Evolutionary conservation across 768 basidiomycete genomes (phyloP).

Genomic region (Collybia mongolica): DNA sequence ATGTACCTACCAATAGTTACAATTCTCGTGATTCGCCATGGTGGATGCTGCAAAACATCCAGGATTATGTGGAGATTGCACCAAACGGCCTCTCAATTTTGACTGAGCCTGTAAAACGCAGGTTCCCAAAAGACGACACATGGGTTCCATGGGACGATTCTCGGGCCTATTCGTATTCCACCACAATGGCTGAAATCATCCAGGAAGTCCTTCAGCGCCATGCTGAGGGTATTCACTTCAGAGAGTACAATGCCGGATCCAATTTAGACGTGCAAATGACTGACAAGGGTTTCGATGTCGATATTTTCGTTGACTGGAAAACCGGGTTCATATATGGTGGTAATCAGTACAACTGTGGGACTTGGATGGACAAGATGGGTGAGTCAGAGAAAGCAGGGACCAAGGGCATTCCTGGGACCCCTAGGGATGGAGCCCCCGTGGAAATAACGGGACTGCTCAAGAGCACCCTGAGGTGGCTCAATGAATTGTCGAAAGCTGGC

Average conservation of each 20-base stretch:
- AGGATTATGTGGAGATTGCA: constrained; percentile 83
- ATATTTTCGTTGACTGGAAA: constrained; percentile 93
- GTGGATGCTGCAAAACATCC: constrained; percentile 99
- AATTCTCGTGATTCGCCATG: constrained; percentile 98
- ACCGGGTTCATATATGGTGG: constrained; percentile 92
- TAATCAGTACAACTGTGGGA: constrained; percentile 83
- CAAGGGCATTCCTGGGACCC: constrained; percentile 94
- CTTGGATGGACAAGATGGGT: constrained; percentile 99
- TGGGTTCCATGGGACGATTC: constrained; percentile 93
- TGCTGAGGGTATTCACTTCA: constrained; percentile 87
- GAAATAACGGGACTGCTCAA: constrained; percentile 94
- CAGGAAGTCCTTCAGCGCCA: constrained; percentile 97
- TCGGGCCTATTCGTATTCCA: constrained; percentile 77
- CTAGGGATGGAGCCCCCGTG: constrained; percentile 92
- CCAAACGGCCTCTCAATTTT: constrained; percentile 85
- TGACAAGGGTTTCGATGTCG: constrained; percentile 89
- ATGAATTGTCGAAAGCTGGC: constrained; percentile 57
- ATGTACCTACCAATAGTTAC: constrained; percentile 46
- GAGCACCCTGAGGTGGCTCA: constrained; percentile 91
- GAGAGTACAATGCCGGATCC: constrained; percentile 95
- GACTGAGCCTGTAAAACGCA: constrained; percentile 79
- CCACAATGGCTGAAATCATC: constrained; percentile 88
- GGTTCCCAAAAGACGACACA: constrained; percentile 91
- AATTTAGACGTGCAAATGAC: constrained; percentile 98
- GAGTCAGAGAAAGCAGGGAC: constrained; percentile 89